Base-by-base conservation (phyloP, 345 rosid genomes). In the Leavenworthia alabamica region DNA sequence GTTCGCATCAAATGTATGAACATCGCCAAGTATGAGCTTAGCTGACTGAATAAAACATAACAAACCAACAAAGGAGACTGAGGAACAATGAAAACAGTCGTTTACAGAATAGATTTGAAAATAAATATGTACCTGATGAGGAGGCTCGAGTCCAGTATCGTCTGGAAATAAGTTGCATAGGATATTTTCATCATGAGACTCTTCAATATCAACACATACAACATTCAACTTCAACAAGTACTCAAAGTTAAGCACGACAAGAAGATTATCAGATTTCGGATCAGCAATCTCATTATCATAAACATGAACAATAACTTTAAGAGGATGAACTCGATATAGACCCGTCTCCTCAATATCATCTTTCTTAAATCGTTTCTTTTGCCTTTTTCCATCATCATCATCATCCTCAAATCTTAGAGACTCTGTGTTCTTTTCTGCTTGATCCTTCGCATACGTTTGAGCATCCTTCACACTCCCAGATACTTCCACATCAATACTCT, bases 131-230 rank as follows among this genome's bases (percentile, higher is more conserved):
- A 89, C 97, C 89, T 83, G 92, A 71, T 73, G 96, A 71, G 97
- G 99, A 75, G 85, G 92, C 73, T 93, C 99, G 22, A 77, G 70
- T 19, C 99, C 97, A 8, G 79, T 60, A 66, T 89, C 97, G 68
- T 82, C 83, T 37, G 92, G 83, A 78, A 87, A 93, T 50, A 93
- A 80, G 76, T 79, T 85, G 73, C 83, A 84, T 9, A 93, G 60
- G 33, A 85, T 79, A 74, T 77, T 72, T 60, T 56, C 87, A 67
- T 82, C 86, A 3, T 37, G 70, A 56, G 89, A 71, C 32, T 82
- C 88, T 74, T 89, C 87, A 24, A 67, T 62, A 19, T 83, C 89
- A 68, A 75, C 96, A 56, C 94, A 85, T 9, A 93, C 83, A 60
- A 85, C 72, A 71, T 93, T 86, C 79, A 93, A 81, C 82, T 85